Conservation (phyloP, 106 monocot genomes). For the Allium sativum region DNA sequence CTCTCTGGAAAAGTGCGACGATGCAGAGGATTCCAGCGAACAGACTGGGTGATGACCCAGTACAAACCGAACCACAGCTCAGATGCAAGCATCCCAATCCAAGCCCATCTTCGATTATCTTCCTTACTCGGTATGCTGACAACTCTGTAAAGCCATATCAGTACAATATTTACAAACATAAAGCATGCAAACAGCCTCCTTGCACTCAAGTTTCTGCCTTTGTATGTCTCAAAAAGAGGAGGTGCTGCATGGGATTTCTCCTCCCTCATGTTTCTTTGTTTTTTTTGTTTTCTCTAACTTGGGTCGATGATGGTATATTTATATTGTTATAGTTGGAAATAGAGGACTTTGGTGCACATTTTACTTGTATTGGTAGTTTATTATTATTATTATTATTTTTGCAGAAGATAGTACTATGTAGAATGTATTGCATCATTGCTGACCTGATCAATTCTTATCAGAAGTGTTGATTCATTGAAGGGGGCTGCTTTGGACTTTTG, state of each 20-base stretch:
- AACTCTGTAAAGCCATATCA: slow-evolving; percentile 40
- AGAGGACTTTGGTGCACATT: too few species aligned
- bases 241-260: too few species aligned
- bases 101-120: slow-evolving; percentile 30
- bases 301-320: too few species aligned
- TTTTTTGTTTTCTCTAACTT: too few species aligned
- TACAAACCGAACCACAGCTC: slow-evolving; percentile 67
- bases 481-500: too few species aligned
- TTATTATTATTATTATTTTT: too few species aligned
- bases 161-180: slow-evolving; percentile 19
- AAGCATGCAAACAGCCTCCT: slow-evolving; percentile 25
- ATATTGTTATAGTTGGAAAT: too few species aligned
- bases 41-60: slow-evolving; percentile 49
- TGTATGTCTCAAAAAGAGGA: slow-evolving; percentile 36
- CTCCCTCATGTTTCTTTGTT: background rate
- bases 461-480: too few species aligned
- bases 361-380: too few species aligned
- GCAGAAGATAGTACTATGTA: too few species aligned
- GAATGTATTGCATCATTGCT: too few species aligned
- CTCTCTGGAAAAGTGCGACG: slow-evolving; percentile 40
- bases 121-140: slow-evolving; percentile 14
- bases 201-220: slow-evolving; percentile 14
- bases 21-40: slow-evolving; percentile 44
- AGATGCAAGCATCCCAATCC: slow-evolving; percentile 45
- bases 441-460: too few species aligned